Base-by-base conservation (phyloP, 2,329 filamentous ascomycete species). In the Sporothrix pseudoabietina region DNA sequence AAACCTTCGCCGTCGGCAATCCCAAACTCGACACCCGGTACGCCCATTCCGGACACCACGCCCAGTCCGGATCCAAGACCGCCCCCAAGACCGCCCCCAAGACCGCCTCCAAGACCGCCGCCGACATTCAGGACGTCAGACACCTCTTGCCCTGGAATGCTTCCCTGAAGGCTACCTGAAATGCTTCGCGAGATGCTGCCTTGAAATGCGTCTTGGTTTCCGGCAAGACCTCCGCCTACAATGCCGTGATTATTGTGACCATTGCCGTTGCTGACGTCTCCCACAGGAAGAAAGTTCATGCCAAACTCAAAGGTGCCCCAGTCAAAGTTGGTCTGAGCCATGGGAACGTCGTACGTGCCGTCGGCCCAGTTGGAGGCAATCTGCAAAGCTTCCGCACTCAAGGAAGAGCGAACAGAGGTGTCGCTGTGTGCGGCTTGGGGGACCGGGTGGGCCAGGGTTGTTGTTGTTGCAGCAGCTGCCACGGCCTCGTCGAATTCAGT, bases 251-350 rank as follows among this genome's bases (percentile, higher is more conserved):
- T 35, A 8, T 8, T 8, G 35, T 35, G 35, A 35, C 35, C 44
- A 10, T 55, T 55, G 8, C 22, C 52, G 49, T 52, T 57, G 54
- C 59, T 19, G 59, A 26, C 61, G 16, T 32, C 57, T 2, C 41
- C 44, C n/a, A 59, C 12, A 2, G 69, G 54, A 19, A 30, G 35
- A 32, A 59, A 35, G 22, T 22, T 35, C 39, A 71, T 39, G 32
- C 69, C 69, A 26, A 71, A 39, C n/a, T 59, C 69, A 22, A 71
- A 71, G 12, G 22, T 59, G 52, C 35, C 52, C 69, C 69, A 41
- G 49, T 72, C 71, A 69, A 69, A 68, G 44, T 44, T 52, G 35
- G 71, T 59, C 35, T 69, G 61, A 26, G 69, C 69, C 69, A 71
- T 52, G n/a, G 32, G 69, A n/a, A 71, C 52, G 39, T 71, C 69